Evolutionary conservation across 495 filamentous ascomycete species (phyloP), one percentile per base, ranked within the genome.

Genomic region (Choiromyces venosus): DNA sequence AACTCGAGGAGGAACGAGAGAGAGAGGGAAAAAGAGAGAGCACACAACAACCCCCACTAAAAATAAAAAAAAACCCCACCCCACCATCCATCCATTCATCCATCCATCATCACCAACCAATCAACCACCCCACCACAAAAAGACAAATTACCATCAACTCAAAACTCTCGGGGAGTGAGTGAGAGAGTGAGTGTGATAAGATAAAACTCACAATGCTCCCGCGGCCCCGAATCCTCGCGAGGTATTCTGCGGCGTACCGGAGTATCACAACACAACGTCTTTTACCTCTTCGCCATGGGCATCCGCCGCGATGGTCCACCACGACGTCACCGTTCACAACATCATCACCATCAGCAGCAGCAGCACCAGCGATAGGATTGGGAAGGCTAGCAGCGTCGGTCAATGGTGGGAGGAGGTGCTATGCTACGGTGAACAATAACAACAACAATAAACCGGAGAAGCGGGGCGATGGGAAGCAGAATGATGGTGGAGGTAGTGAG

Each of bases 151-250:
- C n/a, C n/a, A 29, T 9, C n/a, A 29, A 56, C 46, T n/a, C 46
- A 29, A n/a, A 56, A 56, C n/a, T 12, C 46, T 25, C n/a, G n/a
- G 46, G 46, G n/a, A 29, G 46, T 10, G 46, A n/a, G 44, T n/a
- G 44, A 46, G 44, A 52, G 46, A 10, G 46, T 29, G n/a, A 10
- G 46, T 25, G 46, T 25, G 46, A 25, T 4, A 29, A 56, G 46
- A 56, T 56, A 56, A 56, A 56, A 4, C n/a, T n/a, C 46, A 67
- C 37, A 73, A 77, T 77, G 75, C 74, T 77, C 72, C 74, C 66
- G 74, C 74, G 74, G 72, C 76, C 74, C 66, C 74, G 74, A 69
- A 69, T 77, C 33, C 74, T 77, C 66, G 74, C 74, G 74, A 69
- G 69, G 66, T 76, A 76, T 77, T 73, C 69, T 37, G 37, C 75